phyloP scores from a whole-genome alignment of 2,329 filamentous ascomycete genomes.

The Eutypella sp. region DNA sequence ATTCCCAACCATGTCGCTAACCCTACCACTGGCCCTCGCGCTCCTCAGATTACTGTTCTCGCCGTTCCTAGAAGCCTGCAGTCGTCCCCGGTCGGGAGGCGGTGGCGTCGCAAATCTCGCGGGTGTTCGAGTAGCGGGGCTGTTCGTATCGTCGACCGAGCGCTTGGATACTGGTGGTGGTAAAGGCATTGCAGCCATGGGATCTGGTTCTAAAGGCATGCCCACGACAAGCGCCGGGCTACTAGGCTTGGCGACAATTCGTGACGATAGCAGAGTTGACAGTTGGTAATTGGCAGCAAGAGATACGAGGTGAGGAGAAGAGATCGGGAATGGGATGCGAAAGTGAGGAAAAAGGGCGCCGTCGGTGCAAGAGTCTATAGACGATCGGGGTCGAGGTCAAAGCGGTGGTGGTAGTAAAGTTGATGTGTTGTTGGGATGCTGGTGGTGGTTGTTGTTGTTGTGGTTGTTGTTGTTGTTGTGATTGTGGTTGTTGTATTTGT shows the following conservation, averaged over 20 bases:
- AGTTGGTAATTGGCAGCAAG: background rate
- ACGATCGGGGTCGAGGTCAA: no score
- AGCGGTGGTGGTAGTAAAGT: no score
- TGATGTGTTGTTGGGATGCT: no score
- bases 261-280: background rate
- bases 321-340: background rate
- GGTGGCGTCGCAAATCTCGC: constrained; percentile 40
- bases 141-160: constrained; percentile 27
- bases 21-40: constrained; percentile 30
- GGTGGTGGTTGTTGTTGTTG: no score
- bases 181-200: constrained; percentile 15
- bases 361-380: no score
- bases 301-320: background rate
- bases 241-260: constrained; percentile 10
- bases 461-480: no score
- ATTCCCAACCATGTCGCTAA: constrained; percentile 31
- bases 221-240: constrained; percentile 8
- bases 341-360: background rate
- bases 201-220: constrained; percentile 32
- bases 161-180: constrained; percentile 21
- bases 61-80: constrained; percentile 36
- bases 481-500: no score
- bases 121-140: constrained; percentile 30
- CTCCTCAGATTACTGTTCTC: constrained; percentile 30
- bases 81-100: constrained; percentile 37